A percentile compares a stretch with the other conserved stretches of the same genome.
Conservation (phyloP, 805 yeast genomes). For the Metschnikowia similis region DNA sequence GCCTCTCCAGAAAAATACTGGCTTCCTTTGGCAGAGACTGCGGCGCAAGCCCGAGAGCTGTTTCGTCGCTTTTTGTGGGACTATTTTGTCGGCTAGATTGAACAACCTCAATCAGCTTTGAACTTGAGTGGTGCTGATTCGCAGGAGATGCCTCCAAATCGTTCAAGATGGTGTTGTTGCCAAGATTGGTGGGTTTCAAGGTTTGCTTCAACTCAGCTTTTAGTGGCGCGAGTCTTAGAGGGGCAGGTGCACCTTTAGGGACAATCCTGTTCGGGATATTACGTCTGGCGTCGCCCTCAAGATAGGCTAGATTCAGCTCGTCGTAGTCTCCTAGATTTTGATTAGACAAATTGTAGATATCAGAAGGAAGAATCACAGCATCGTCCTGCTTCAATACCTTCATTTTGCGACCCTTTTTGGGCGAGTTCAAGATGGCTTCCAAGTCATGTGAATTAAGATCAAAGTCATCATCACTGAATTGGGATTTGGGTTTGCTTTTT, state of each 20-base stretch:
- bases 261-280: neutral
- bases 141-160: neutral
- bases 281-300: slow-evolving; percentile 17
- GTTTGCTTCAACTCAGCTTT: neutral
- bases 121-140: neutral
- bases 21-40: slow-evolving; percentile 5
- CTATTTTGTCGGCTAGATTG: neutral
- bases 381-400: slow-evolving; percentile 9
- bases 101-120: neutral
- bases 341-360: slow-evolving; percentile 23
- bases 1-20: neutral
- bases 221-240: neutral
- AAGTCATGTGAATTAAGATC: slow-evolving; percentile 17
- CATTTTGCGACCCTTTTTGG: slow-evolving; percentile 22
- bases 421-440: slow-evolving; percentile 18
- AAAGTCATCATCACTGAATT: slow-evolving; percentile 16
- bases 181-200: neutral
- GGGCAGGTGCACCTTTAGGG: neutral
- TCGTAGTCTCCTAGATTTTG: slow-evolving; percentile 35
- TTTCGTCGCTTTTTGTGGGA: neutral
- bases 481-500: slow-evolving; percentile 6
- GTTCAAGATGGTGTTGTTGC: neutral
- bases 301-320: slow-evolving; percentile 25
- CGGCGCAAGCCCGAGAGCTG: neutral
- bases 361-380: slow-evolving; percentile 12